Base-by-base conservation (phyloP, 2,329 filamentous ascomycete species). In the Neurospora crassa region DNA sequence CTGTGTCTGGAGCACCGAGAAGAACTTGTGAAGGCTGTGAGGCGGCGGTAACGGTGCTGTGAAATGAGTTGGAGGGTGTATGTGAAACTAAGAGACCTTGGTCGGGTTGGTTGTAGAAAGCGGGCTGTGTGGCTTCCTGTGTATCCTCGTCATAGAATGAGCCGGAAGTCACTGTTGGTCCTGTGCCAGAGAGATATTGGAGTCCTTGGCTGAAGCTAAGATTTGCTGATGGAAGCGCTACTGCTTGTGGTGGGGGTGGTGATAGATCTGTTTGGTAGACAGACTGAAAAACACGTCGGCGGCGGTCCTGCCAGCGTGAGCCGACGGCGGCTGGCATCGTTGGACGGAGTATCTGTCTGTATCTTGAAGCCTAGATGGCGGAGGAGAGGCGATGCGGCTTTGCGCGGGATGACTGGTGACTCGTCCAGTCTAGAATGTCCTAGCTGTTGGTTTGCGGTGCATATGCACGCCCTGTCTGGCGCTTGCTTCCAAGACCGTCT, bases 251-350 rank as follows among this genome's bases (percentile, higher is more conserved):
- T 70, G 85, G 85, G 59, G 85, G 83, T 12, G 84, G 84, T 18
- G 83, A 83, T 74, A 83, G 76, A 72, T 87, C 83, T 18, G 82
- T 83, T 72, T 84, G 84, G 78, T 89, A 89, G 75, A 89, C 86
- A 37, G 87, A 88, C 73, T 82, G 82, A 75, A 89, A 84, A 63
- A 87, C 80, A 73, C 82, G 84, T 71, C 84, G 83, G 75, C 82
- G 85, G 72, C 83, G 84, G 70, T 81, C 78, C 74, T 80, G 82
- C 79, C 85, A 83, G 73, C 79, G 81, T 70, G 85, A 82, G 70
- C 81, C 80, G 72, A 78, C 77, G 67, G 76, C 74, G 42, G 75
- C 74, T 45, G 81, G 77, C 79, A 82, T 82, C 40, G 12, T 29
- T 69, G 53, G 59, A 63, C 29, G 53, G 16, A 3, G 8, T 63